These are phyloP conservation scores for Rasamsonia emersonii DNA, from an alignment of 2,329 filamentous ascomycete genomes.

Conservation along the genomic window DNA sequence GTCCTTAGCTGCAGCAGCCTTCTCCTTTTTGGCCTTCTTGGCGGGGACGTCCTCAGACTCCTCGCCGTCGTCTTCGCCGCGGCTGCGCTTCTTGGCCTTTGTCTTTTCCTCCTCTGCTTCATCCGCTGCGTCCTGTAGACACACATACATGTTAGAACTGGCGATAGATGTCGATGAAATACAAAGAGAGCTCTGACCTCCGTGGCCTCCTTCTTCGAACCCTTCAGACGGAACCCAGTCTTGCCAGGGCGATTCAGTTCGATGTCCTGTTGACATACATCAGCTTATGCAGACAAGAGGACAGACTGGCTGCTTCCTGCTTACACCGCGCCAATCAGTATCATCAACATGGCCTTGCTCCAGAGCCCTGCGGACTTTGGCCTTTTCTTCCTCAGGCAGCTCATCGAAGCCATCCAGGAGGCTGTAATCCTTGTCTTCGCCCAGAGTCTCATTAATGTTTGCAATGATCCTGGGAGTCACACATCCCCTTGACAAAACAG, in stretches of 20 bases:
- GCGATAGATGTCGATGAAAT: conserved; percentile 18
- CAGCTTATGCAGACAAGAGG: too few relatives aligned
- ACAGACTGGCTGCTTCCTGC: too few relatives aligned
- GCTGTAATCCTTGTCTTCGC: conserved; percentile 42
- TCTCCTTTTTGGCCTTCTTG: conserved; percentile 7
- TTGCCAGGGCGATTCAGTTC: conserved; percentile 63
- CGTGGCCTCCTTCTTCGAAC: conserved; percentile 25
- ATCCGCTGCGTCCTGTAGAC: conserved; percentile 6
- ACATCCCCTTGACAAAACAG: conserved; percentile 61
- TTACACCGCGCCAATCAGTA: conserved; percentile 81
- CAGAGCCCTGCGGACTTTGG: conserved; percentile 65
- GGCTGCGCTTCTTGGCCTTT: conserved; percentile 9
- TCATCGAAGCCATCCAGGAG: conserved; percentile 76
- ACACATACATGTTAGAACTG: too few relatives aligned
- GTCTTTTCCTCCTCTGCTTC: conserved; percentile 11
- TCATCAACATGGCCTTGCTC: conserved; percentile 71
- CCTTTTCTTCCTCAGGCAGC: conserved; percentile 57
- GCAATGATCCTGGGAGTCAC: conserved; percentile 66
- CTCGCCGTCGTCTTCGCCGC: conserved; percentile 8
- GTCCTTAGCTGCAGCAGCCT: conserved; percentile 5
- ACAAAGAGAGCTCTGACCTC: conserved; percentile 14
- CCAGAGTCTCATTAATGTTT: conserved; percentile 49
- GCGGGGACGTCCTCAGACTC: conserved; percentile 5
- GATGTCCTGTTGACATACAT: conserved; percentile 53
- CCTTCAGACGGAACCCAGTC: conserved; percentile 50